phyloP scores from a whole-genome alignment of 352 stramenopile genomes.

The Phytophthora multivora region DNA sequence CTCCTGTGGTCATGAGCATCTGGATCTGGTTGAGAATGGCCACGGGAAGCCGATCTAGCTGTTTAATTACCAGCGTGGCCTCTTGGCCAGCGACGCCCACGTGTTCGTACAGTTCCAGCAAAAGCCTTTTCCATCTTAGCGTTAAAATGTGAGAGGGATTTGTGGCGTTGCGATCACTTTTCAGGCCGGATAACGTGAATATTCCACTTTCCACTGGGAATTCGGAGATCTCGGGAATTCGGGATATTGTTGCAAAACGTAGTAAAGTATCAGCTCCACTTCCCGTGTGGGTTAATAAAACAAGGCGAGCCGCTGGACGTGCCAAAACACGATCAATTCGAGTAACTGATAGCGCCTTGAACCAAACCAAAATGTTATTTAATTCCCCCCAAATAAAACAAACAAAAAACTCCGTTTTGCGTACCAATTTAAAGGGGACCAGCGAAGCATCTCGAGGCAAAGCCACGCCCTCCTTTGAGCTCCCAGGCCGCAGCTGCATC shows the following conservation, averaged over 20 bases:
- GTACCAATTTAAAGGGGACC: slow-evolving; percentile 45
- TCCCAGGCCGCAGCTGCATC: background rate
- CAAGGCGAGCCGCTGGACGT: slow-evolving; percentile 38
- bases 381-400: no score
- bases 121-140: slow-evolving; percentile 45
- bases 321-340: slow-evolving; percentile 51
- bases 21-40: slow-evolving; percentile 50
- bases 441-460: slow-evolving; percentile 19
- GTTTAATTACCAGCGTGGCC: slow-evolving; percentile 66
- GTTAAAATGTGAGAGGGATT: background rate
- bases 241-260: slow-evolving; percentile 21
- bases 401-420: background rate
- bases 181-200: slow-evolving; percentile 40
- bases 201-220: slow-evolving; percentile 8
- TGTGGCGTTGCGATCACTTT: slow-evolving; percentile 7
- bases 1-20: slow-evolving; percentile 54
- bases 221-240: background rate
- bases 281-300: slow-evolving; percentile 37
- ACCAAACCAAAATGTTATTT: background rate
- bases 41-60: slow-evolving; percentile 42
- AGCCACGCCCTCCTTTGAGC: background rate
- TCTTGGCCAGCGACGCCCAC: slow-evolving; percentile 59
- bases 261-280: slow-evolving; percentile 49
- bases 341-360: slow-evolving; percentile 20
- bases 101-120: slow-evolving; percentile 55